Percentiles rank a stretch among this genome's conserved stretches.
These are phyloP conservation scores for Talaromyces stipitatus DNA, from an alignment of 495 filamentous ascomycete genomes.

Conservation along the genomic window DNA sequence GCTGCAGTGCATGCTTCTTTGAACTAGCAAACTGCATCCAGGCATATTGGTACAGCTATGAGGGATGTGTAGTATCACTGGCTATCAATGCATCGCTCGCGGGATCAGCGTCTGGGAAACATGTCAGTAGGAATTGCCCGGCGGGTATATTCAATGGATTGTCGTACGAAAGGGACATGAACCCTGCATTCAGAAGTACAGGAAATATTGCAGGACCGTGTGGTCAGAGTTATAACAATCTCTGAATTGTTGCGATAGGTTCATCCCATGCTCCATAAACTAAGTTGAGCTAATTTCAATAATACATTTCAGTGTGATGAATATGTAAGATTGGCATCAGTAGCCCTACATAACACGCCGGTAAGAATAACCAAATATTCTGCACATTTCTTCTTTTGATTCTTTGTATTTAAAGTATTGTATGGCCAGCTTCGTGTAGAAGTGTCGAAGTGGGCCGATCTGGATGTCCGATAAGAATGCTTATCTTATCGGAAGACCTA, in stretches of 20 bases:
- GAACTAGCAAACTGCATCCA: conserved; percentile 12
- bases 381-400: no score
- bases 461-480: not conserved
- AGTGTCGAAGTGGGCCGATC: no score
- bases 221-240: conserved; percentile 11
- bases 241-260: no score
- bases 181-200: conserved; percentile 12
- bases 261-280: no score
- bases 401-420: no score
- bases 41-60: conserved; percentile 14
- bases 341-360: no score
- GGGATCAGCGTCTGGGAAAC: conserved; percentile 3
- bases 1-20: conserved; percentile 17
- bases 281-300: no score
- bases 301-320: no score
- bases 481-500: not conserved
- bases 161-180: conserved; percentile 9
- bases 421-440: no score
- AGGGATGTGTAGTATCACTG: conserved; percentile 13
- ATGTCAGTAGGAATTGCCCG: conserved; percentile 10
- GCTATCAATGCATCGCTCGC: not conserved
- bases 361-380: no score
- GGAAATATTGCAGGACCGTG: conserved; percentile 15
- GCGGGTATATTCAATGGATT: conserved; percentile 8
- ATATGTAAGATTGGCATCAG: not conserved